Evolutionary conservation across 1,284 basidiomycete species (phyloP).

Genomic region (Cryptococcus sp.): DNA sequence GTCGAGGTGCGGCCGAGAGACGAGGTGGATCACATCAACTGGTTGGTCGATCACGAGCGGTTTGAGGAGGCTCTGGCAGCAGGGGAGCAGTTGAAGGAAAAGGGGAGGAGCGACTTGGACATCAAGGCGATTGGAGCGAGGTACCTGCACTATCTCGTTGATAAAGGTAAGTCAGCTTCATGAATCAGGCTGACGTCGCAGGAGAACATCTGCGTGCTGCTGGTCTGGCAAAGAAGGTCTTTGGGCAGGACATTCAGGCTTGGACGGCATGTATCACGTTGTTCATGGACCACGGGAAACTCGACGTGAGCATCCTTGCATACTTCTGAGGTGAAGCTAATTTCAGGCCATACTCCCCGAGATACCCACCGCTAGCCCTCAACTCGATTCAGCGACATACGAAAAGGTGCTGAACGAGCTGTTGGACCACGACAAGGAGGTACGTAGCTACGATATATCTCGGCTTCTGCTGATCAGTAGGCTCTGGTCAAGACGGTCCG

Average conservation of each 20-base stretch:
- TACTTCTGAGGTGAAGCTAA: slow-evolving; percentile 1
- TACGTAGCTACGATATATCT: slow-evolving; percentile 37
- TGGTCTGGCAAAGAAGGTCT: slow-evolving; percentile 75
- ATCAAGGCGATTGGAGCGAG: slow-evolving; percentile 71
- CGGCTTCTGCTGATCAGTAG: slow-evolving; percentile 50
- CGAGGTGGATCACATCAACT: slow-evolving; percentile 81
- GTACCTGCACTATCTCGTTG: slow-evolving; percentile 74
- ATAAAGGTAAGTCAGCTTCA: slow-evolving; percentile 54
- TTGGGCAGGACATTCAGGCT: slow-evolving; percentile 66
- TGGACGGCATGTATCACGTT: slow-evolving; percentile 97
- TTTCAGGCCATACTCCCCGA: slow-evolving; percentile 75
- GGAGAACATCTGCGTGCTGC: slow-evolving; percentile 81
- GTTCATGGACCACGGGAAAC: slow-evolving; percentile 75
- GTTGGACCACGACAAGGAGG: slow-evolving; percentile 68
- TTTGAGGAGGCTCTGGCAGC: slow-evolving; percentile 86
- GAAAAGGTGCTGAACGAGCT: slow-evolving; percentile 92
- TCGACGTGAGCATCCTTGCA: slow-evolving; percentile 55
- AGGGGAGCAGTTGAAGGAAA: slow-evolving; percentile 60
- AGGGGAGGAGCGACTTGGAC: slow-evolving; percentile 52
- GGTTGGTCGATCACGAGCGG: slow-evolving; percentile 78
- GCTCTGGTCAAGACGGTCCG: slow-evolving; percentile 70
- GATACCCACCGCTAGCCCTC: slow-evolving; percentile 76
- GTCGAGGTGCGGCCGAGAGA: slow-evolving; percentile 82
- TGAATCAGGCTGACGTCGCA: slow-evolving; percentile 33
- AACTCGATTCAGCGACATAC: slow-evolving; percentile 78